Base-by-base conservation (phyloP, 768 basidiomycete genomes). In the Mycena kentingensis region DNA sequence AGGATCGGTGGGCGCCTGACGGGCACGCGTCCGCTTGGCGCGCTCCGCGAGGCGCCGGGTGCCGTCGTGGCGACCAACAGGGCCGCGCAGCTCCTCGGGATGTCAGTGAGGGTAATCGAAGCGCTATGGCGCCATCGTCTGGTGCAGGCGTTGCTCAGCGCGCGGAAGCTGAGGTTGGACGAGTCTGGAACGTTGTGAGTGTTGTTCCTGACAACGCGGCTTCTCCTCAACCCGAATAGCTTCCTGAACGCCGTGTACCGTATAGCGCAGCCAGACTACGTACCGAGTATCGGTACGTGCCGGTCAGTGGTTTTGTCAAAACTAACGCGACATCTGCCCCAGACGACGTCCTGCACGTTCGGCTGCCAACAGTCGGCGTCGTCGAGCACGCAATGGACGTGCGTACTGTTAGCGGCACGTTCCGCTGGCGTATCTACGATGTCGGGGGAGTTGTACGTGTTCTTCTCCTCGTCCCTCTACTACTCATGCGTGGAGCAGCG, bases 361-460 rank as follows among this genome's bases (percentile, higher is more conserved):
- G 90, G 21, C 70, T 93, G 29, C 89, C 89, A 70, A 91, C 90
- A 0, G 70, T 92, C 12, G 90, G 90, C 3, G 84, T 92, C 19
- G 81, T 84, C 51, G 89, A 92, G 59, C 87, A 91, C 64, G 74
- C 80, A 2, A 89, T 90, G 65, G 79, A 84, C 49, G 81, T 90
- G 53, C 75, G 77, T 52, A 77, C 84, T 54, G 81, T 79, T 34
- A 84, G 85, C 3, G 76, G 73, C 50, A 75, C 75, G 37, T 88
- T 87, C 63, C 79, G 84, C 48, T 92, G 90, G 89, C 80, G 83
- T 51, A 73, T 92, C 49, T 93, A 87, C 65, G 90, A 93, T 65
- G 90, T 93, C 31, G 89, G 90, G 34, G 90, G 90, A 41, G 86
- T 87, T 46, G 86, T 90, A 64, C 66, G 87, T n/a, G n/a, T n/a